These are phyloP conservation scores for Cryptosporidium sp. DNA, from an alignment of 169 alveolate species.

Conservation along the genomic window DNA sequence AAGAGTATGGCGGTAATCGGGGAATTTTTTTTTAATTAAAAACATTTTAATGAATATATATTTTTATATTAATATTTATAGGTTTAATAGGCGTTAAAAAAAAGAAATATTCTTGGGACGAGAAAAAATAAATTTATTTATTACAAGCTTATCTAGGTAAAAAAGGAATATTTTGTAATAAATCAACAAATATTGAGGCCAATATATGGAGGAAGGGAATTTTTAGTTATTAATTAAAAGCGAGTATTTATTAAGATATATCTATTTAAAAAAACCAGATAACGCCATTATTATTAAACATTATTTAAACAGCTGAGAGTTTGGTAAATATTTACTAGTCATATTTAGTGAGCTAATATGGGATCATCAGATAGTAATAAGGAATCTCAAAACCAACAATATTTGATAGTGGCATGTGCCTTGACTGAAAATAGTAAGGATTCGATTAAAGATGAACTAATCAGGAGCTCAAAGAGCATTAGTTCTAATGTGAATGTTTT, in stretches of 20 bases:
- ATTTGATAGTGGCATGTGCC: constrained; percentile 75
- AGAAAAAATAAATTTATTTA: not conserved
- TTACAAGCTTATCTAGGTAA: not conserved
- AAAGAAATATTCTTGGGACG: not conserved
- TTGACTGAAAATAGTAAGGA: constrained; percentile 46
- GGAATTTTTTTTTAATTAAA: not conserved
- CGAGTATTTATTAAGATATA: not conserved
- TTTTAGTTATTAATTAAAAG: not conserved
- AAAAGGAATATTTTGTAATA: not conserved
- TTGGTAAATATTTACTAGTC: not conserved
- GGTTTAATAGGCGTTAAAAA: not conserved
- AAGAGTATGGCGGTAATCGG: constrained; percentile 14
- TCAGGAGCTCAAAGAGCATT: constrained; percentile 7
- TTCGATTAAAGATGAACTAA: constrained; percentile 24
- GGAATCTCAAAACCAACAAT: constrained; percentile 55
- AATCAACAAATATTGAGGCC: not conserved
- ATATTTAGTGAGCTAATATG: constrained; percentile 2
- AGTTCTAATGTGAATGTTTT: constrained; percentile 75
- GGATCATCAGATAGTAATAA: constrained; percentile 39
- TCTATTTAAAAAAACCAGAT: not conserved
- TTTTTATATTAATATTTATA: not conserved
- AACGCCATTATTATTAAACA: not conserved
- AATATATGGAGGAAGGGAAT: not conserved
- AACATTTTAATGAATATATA: not conserved
- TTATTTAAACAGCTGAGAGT: not conserved